Evolutionary conservation across 345 rosid species (phyloP).

Genomic region (Isatis tinctoria): DNA sequence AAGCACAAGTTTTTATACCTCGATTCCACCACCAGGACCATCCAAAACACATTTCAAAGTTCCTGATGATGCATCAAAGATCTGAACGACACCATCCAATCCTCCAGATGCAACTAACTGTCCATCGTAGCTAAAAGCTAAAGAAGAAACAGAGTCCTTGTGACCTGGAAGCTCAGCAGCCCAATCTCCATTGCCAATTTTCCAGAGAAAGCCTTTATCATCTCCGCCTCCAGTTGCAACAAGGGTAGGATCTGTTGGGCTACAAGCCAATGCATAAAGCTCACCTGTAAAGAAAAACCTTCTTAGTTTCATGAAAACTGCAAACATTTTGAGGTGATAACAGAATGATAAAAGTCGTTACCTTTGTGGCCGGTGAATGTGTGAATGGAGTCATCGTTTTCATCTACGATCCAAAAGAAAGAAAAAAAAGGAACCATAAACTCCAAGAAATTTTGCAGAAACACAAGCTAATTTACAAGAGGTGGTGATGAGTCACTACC

Average conservation of each 20-base stretch:
- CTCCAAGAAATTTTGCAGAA: background rate
- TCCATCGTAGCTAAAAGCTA: constrained; percentile 78
- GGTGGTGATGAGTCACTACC: constrained; percentile 24
- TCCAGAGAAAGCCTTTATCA: constrained; percentile 81
- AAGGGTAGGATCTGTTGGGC: constrained; percentile 65
- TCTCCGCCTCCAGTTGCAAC: constrained; percentile 97
- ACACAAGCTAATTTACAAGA: background rate
- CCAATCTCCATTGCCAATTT: constrained; percentile 88
- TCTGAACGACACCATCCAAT: constrained; percentile 67
- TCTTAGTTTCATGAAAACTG: background rate
- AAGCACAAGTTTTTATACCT: constrained; percentile 37
- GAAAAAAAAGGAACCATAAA: background rate
- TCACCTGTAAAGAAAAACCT: constrained; percentile 48
- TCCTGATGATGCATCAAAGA: constrained; percentile 71
- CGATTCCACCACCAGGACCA: constrained; percentile 71
- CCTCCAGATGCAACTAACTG: constrained; percentile 79
- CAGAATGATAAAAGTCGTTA: constrained; percentile 8
- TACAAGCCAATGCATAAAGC: constrained; percentile 69
- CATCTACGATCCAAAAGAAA: constrained; percentile 37
- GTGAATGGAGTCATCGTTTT: constrained; percentile 79
- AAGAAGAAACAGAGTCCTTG: constrained; percentile 67
- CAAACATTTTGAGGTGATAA: background rate
- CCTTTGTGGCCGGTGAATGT: constrained; percentile 87
- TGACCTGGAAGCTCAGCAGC: constrained; percentile 78
- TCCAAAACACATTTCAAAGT: constrained; percentile 52